Conservation (phyloP, 2,329 filamentous ascomycete genomes). For the Microdochium bolleyi region DNA sequence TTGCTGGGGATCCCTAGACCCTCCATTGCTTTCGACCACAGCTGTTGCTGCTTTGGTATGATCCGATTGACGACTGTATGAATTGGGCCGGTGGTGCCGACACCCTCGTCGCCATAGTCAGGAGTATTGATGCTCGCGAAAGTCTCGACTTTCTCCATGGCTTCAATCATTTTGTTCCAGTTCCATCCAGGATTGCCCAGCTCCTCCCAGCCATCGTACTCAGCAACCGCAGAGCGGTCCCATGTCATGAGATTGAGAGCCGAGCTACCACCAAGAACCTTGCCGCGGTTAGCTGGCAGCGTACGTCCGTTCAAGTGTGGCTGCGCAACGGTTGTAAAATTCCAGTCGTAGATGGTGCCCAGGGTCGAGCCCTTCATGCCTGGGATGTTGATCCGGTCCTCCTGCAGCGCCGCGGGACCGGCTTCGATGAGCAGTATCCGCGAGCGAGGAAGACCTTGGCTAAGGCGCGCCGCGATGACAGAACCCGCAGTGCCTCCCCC, state of each 20-base stretch:
- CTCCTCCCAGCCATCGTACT: slow-evolving; percentile 24
- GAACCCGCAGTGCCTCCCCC: neutral
- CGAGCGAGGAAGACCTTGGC: slow-evolving; percentile 7
- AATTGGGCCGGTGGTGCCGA: slow-evolving; percentile 14
- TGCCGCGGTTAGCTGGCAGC: slow-evolving; percentile 30
- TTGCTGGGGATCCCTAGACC: slow-evolving; percentile 1
- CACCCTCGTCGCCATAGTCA: slow-evolving; percentile 9
- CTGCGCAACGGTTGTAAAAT: slow-evolving; percentile 30
- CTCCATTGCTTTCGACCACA: slow-evolving; percentile 1
- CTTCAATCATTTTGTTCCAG: slow-evolving; percentile 24
- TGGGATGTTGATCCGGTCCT: slow-evolving; percentile 17
- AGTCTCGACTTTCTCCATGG: slow-evolving; percentile 19
- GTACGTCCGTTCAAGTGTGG: slow-evolving; percentile 24
- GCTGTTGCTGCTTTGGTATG: neutral
- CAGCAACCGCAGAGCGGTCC: slow-evolving; percentile 18
- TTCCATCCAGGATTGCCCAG: slow-evolving; percentile 26
- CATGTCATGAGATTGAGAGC: slow-evolving; percentile 34
- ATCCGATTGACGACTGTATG: slow-evolving; percentile 1
- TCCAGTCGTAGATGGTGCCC: slow-evolving; percentile 23
- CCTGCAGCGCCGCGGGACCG: slow-evolving; percentile 13
- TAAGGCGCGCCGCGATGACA: neutral
- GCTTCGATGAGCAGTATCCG: slow-evolving; percentile 22
- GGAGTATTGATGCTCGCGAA: slow-evolving; percentile 13
- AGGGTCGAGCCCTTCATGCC: slow-evolving; percentile 15
- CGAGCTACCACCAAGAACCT: slow-evolving; percentile 36